Base-by-base conservation (phyloP, 805 yeast genomes). In the Torulaspora quercuum region DNA sequence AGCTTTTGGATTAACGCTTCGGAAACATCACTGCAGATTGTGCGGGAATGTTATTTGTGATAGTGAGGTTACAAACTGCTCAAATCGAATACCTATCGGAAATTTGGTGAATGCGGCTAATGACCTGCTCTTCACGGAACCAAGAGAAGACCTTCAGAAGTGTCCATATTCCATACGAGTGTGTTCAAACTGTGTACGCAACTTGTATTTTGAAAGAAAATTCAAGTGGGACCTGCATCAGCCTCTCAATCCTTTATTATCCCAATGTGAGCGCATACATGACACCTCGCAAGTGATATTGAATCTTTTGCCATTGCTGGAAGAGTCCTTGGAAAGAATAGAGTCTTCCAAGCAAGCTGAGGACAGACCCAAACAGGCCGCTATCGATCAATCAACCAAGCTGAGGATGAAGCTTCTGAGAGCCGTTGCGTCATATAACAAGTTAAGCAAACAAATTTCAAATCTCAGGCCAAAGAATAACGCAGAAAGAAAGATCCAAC, bases 21-120 rank as follows among this genome's bases (percentile, higher is more conserved):
- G 97, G 33, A 85, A 82, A 46, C 97, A 92, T 56, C 98, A 90
- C 57, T 92, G 98, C 59, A 66, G 97, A 23, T 59, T 88, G 16
- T 90, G 98, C 65, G 97, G 97, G 0, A 53, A 61, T 17, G 75
- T 83, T 1, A 85, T 87, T 0, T 90, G 97, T 63, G 94, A 82
- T 16, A 80, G 79, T 46, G 49, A 58, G 34, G 63, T 42, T 32
- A 72, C 67, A 6, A 79, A 66, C 9, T 90, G 98, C 57, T 87
- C 96, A 0, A 75, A 78, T 54, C 76, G 77, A 37, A 80, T 86
- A 0, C 85, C 85, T 0, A 48, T 80, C 2, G 55, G 33, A 13
- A 41, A 41, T 6, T 40, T 64, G 18, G 28, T 39, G 4, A 47
- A 48, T 13, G 52, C 54, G 2, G 54, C 61, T 3, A 27, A 37